Base-by-base conservation (phyloP, 192 early-diverging fungal species). In the Chytriomyces sp. region DNA sequence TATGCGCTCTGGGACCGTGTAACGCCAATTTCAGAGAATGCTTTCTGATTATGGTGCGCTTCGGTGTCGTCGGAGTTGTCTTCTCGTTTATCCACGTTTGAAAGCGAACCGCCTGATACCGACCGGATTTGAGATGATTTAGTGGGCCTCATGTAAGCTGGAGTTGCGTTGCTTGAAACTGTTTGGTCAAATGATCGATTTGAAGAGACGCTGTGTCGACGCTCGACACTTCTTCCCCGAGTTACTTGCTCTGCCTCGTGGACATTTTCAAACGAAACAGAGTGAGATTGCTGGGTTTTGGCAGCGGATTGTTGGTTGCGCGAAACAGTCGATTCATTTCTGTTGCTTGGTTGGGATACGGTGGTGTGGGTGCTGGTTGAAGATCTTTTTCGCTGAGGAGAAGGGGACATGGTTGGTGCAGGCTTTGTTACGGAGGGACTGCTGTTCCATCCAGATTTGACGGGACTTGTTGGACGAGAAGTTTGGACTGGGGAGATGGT, bases 101-200 rank as follows among this genome's bases (percentile, higher is more conserved):
- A 64, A 64, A 64, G 35, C 16, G 63, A 64, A 6, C 53, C 53
- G 13, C 53, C 53, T 0, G 53, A 57, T 5, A 5, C 20, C 3
- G 69, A 70, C 24, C 69, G 69, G 4, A 28, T 59, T 13, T 8
- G 16, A n/a, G 69, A 70, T 7, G 69, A n/a, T 8, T 10, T n/a
- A 11, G 71, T 73, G 5, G 71, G 71, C 20, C 71, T 23, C 71
- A 73, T 61, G 44, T 73, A 73, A n/a, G 71, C 59, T n/a, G 69
- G 57, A 13, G 13, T n/a, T 10, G 60, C 35, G 20, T 10, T 53
- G 18, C 57, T 45, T 35, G 24, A 45, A 46, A 45, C 10, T 46
- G n/a, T 28, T 67, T 28, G 35, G n/a, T 67, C 47, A 6, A 11
- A 45, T 10, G 44, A 46, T 44, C 3, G 65, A 45, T 20, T 16